Evolutionary conservation across 2,329 filamentous ascomycete species (phyloP), one percentile per base, ranked within the genome.

Genomic region (Coleophoma eucalyptorum): DNA sequence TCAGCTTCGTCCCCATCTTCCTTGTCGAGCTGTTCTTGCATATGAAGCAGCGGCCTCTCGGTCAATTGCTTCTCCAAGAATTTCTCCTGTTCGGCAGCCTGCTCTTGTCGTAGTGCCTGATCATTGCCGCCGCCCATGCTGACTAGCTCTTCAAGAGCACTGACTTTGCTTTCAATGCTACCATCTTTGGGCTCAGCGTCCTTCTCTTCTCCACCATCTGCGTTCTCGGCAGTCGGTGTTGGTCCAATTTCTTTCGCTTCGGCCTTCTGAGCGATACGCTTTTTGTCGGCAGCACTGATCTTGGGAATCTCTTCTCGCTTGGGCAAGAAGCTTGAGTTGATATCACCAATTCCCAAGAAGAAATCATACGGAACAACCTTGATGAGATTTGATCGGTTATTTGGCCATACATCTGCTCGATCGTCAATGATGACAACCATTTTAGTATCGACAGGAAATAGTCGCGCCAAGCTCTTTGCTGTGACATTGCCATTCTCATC

Each of bases 391-490:
- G 88, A 82, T 60, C 88, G 87, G 78, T 96, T 97, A 59, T 86
- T 83, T 2, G 83, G 83, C 94, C 94, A 99, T 7, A 99, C 93
- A 67, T 99, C 94, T 48, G 90, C 90, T 59, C 94, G 83, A 69
- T 99, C 94, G 66, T 99, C 94, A 58, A 99, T 99, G 62, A 99
- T 97, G 52, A 97, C 92, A 1, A 97, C 95, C 94, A 99, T 99
- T 69, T 96, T 93, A 5, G 93, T 97, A 69, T 95, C 95, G 53
- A 96, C 90, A 5, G 95, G 94, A 67, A 99, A 99, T 13, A 99
- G 72, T 7, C 94, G 83, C 65, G 94, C 89, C 31, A 99, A 74
- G 59, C 86, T 94, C 77, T 99, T 99, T 52, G 88, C 85, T 3
- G 87, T 89, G 68, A 97, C 85, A 67, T 88, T 97, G 49, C 93